Conservation (phyloP, 2,329 filamentous ascomycete species). For the Colletotrichum sp. region DNA sequence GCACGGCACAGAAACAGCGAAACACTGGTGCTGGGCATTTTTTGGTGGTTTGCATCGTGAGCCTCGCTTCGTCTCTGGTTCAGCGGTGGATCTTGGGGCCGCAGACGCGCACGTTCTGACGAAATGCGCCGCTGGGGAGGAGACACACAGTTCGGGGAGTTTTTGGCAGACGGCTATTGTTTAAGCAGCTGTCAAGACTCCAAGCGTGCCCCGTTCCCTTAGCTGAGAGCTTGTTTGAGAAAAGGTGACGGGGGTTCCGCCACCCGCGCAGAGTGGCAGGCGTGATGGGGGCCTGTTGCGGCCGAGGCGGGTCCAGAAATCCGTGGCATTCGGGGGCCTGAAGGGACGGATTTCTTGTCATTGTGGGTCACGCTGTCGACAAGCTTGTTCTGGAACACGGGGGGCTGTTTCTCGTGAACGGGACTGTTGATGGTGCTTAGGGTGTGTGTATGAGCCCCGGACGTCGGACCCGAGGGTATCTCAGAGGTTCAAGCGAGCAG, state of each 20-base stretch:
- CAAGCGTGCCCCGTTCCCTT: neutral
- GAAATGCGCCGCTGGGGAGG: neutral
- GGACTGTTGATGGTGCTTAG: neutral
- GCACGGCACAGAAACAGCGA: neutral
- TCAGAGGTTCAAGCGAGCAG: neutral
- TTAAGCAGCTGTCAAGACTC: neutral
- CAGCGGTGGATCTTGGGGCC: neutral
- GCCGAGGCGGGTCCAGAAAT: neutral
- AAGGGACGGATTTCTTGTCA: neutral
- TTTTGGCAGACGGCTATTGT: neutral
- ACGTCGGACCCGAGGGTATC: neutral
- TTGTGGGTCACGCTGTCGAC: neutral
- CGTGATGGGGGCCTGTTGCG: constrained; percentile 1
- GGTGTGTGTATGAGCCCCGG: neutral
- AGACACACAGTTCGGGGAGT: neutral
- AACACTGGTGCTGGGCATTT: neutral
- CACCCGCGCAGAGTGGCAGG: neutral
- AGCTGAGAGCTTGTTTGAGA: neutral
- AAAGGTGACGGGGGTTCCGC: neutral
- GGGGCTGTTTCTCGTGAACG: neutral
- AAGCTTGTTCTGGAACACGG: constrained; percentile 9
- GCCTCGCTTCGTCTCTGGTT: neutral
- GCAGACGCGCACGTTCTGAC: neutral
- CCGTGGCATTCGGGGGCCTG: neutral
- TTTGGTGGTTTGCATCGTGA: neutral